Conservation (phyloP, 106 monocot genomes). For the Hemerocallis citrina region DNA sequence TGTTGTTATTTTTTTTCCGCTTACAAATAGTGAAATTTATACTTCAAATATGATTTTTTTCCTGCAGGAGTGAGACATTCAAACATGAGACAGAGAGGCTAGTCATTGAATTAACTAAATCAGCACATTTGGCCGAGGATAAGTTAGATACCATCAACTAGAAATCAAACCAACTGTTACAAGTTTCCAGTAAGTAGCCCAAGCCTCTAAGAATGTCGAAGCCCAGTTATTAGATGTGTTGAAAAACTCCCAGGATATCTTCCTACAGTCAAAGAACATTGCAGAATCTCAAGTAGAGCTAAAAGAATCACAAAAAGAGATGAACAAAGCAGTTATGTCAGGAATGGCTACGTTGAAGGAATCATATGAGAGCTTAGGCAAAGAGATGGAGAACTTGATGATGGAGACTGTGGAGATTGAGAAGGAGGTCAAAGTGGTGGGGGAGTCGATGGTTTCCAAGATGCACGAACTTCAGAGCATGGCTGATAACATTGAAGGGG, state of each 20-base stretch:
- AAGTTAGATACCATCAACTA: conserved; percentile 52
- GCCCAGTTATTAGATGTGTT: conserved; percentile 42
- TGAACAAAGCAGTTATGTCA: conserved; percentile 44
- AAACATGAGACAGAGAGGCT: conserved; percentile 63
- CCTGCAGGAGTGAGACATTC: conserved; percentile 61
- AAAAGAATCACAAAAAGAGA: conserved; percentile 35
- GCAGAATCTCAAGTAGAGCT: conserved; percentile 42
- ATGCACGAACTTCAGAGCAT: conserved; percentile 79
- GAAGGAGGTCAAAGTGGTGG: conserved; percentile 42
- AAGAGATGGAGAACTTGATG: conserved; percentile 58
- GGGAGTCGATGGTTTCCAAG: conserved; percentile 53
- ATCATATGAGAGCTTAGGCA: conserved; percentile 49
- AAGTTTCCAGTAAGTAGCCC: conserved; percentile 29
- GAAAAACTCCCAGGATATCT: conserved; percentile 43
- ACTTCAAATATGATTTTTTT: too few species aligned
- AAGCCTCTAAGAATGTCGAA: conserved; percentile 43
- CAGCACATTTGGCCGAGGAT: conserved; percentile 42
- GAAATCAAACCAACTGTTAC: conserved; percentile 46
- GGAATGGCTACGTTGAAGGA: conserved; percentile 44
- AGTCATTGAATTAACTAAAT: conserved; percentile 56
- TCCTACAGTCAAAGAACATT: conserved; percentile 55
- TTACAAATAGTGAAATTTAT: too few species aligned
- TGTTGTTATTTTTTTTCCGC: too few species aligned
- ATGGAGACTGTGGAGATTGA: conserved; percentile 46
- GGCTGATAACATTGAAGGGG: conserved; percentile 47